Percentiles rank a stretch among this genome's conserved stretches.
Evolutionary conservation across 2,329 filamentous ascomycete genomes (phyloP).

Genomic region (Arthrobotrys iridis): DNA sequence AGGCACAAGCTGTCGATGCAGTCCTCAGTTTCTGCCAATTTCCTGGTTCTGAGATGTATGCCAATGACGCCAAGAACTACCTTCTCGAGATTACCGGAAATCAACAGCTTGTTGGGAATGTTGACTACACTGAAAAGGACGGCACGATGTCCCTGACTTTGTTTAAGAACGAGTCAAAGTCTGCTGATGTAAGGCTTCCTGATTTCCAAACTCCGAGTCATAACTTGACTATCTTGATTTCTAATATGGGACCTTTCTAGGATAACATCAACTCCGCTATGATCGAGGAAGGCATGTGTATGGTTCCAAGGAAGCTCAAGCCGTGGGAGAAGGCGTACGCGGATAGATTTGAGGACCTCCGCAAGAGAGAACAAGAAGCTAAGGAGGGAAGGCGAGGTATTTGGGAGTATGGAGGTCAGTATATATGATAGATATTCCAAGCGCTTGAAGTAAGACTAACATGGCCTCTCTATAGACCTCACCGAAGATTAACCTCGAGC

Average conservation of each 20-base stretch:
- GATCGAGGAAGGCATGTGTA: constrained; percentile 81
- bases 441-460: background rate
- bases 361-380: constrained; percentile 77
- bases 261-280: constrained; percentile 92
- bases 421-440: background rate
- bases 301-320: constrained; percentile 92
- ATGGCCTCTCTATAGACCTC: constrained; percentile 13
- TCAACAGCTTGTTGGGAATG: constrained; percentile 84
- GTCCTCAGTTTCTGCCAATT: constrained; percentile 89
- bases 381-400: constrained; percentile 84
- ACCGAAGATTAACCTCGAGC: constrained; percentile 42
- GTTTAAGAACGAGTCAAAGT: constrained; percentile 68
- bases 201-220: background rate
- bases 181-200: constrained; percentile 23
- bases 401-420: constrained; percentile 88
- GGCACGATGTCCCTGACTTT: constrained; percentile 86
- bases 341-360: constrained; percentile 70
- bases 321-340: constrained; percentile 78
- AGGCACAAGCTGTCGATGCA: constrained; percentile 86
- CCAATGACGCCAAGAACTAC: constrained; percentile 79
- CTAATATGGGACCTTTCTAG: constrained; percentile 62
- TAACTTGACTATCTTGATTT: background rate
- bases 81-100: constrained; percentile 76
- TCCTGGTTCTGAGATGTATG: constrained; percentile 82
- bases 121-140: constrained; percentile 83